These are phyloP conservation scores for Alnus glutinosa DNA, from an alignment of 306 rosid species.

Conservation along the genomic window DNA sequence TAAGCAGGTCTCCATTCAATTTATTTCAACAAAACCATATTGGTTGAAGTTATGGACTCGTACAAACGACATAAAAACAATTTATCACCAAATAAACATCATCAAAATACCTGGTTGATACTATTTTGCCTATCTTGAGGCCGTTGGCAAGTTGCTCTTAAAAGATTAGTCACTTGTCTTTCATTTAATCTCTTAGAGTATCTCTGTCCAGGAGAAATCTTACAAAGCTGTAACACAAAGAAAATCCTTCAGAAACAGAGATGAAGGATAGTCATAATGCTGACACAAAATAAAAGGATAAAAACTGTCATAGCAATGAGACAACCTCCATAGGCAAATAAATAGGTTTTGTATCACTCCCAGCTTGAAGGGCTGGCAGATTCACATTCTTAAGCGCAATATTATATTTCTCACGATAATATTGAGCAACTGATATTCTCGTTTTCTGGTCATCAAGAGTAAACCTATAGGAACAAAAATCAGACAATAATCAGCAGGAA, in stretches of 20 bases:
- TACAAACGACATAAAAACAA: background rate
- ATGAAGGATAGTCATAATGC: background rate
- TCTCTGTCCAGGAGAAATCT: conserved; percentile 50
- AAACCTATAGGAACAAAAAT: conserved; percentile 47
- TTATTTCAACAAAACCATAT: background rate
- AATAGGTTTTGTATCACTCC: conserved; percentile 34
- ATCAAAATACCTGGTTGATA: conserved; percentile 19
- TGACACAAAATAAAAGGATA: background rate
- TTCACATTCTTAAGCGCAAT: background rate
- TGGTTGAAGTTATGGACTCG: background rate
- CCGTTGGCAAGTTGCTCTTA: conserved; percentile 51
- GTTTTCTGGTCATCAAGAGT: conserved; percentile 44
- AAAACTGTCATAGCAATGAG: background rate
- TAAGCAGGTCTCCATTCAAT: background rate
- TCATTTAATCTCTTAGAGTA: conserved; percentile 42
- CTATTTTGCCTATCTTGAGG: background rate
- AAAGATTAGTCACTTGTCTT: conserved; percentile 36
- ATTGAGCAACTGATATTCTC: conserved; percentile 31
- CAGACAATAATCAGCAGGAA: background rate
- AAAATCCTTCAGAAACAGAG: background rate
- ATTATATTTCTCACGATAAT: conserved; percentile 50
- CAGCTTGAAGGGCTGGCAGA: conserved; percentile 70
- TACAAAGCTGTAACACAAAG: conserved; percentile 27
- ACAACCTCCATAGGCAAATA: conserved; percentile 59
- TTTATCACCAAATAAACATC: background rate